phyloP scores from a whole-genome alignment of 495 filamentous ascomycete species.

The Hypoxylon lienhwacheense region DNA sequence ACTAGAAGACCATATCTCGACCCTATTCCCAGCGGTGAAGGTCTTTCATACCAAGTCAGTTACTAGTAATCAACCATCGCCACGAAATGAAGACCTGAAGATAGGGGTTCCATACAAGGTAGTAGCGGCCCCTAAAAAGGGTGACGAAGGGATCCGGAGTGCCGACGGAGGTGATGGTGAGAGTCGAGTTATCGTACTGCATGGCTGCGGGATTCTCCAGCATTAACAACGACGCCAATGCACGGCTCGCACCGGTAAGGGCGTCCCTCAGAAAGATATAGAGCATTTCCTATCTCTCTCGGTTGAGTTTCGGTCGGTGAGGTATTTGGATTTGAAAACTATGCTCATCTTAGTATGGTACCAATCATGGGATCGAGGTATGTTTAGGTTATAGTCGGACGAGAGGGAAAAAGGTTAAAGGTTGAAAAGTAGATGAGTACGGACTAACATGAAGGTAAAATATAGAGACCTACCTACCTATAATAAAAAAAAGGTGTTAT shows the following conservation, averaged over 20 bases:
- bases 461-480: no score
- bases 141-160: constrained; percentile 39
- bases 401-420: constrained; percentile 10
- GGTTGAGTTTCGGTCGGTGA: constrained; percentile 14
- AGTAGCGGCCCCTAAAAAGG: constrained; percentile 31
- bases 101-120: constrained; percentile 23
- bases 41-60: constrained; percentile 27
- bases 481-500: no score
- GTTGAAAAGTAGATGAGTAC: no score
- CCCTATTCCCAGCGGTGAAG: constrained; percentile 38
- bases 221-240: constrained; percentile 25
- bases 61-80: neutral
- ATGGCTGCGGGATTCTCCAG: constrained; percentile 25
- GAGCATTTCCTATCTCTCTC: constrained; percentile 8
- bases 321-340: constrained; percentile 14
- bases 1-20: constrained; percentile 40
- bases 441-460: neutral
- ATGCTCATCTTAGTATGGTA: constrained; percentile 25
- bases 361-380: constrained; percentile 18
- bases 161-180: constrained; percentile 37
- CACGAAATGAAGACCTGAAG: neutral
- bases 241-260: constrained; percentile 26
- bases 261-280: constrained; percentile 30
- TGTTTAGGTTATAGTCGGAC: constrained; percentile 19
- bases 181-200: constrained; percentile 37